Percentiles rank a stretch among this genome's conserved stretches.
Conservation (phyloP, 345 rosid genomes). For the Gossypium thurberi region DNA sequence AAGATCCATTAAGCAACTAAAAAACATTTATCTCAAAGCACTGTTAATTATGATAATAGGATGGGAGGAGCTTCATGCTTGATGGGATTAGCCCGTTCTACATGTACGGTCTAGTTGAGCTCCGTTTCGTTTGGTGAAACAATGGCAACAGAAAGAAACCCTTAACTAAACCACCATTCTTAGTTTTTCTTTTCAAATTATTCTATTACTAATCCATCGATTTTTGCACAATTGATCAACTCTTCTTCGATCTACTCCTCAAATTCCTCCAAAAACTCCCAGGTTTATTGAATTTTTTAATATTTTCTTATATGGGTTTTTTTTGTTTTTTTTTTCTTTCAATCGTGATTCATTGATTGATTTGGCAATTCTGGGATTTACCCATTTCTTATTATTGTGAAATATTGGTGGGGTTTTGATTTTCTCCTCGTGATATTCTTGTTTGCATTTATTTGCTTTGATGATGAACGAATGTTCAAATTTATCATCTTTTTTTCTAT, state of each 20-base stretch:
- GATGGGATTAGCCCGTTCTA: background rate
- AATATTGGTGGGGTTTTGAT: background rate
- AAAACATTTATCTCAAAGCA: too few species aligned
- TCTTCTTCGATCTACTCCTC: background rate
- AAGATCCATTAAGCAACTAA: too few species aligned
- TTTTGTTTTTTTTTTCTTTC: background rate
- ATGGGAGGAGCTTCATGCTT: background rate
- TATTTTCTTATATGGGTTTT: background rate
- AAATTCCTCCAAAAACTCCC: background rate
- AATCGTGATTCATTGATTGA: background rate
- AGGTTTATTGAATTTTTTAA: background rate
- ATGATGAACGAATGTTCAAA: background rate
- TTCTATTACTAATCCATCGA: background rate
- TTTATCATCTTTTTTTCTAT: background rate
- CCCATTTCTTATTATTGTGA: background rate
- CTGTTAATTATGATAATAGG: too few species aligned
- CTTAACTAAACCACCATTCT: background rate
- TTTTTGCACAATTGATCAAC: background rate
- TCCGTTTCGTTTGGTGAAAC: background rate
- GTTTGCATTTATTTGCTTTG: background rate
- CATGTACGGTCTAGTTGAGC: background rate
- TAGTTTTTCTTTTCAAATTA: background rate
- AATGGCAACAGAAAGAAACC: background rate
- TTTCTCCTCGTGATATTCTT: background rate
- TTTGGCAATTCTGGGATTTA: background rate